A percentile compares a stretch with the other conserved stretches of the same genome.
phyloP scores from a whole-genome alignment of 805 yeast genomes.

The Ogataea nakhonphanomensis region DNA sequence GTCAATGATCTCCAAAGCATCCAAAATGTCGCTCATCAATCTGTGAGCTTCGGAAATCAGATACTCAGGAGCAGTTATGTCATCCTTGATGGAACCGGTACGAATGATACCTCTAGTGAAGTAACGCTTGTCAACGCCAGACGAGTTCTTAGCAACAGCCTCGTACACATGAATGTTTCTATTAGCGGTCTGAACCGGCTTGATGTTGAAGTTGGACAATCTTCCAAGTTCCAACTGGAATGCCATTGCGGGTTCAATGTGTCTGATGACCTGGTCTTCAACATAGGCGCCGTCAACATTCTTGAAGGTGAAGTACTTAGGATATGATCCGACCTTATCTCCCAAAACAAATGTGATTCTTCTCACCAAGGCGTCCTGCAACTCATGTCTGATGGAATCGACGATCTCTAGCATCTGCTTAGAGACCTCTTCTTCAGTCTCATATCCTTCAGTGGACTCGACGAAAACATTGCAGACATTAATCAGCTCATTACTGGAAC shows the following conservation, averaged over 20 bases:
- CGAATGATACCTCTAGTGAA: constrained; percentile 97
- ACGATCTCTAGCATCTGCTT: constrained; percentile 60
- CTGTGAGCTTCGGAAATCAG: constrained; percentile 95
- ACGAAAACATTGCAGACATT: constrained; percentile 85
- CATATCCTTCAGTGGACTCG: constrained; percentile 69
- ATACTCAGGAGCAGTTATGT: constrained; percentile 88
- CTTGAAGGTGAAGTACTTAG: constrained; percentile 92
- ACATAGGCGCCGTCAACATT: constrained; percentile 63
- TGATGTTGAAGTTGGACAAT: constrained; percentile 90
- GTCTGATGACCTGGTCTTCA: constrained; percentile 94
- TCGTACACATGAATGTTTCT: constrained; percentile 97
- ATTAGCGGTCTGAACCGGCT: constrained; percentile 93
- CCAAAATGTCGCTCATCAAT: constrained; percentile 92
- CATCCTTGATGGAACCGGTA: constrained; percentile 92
- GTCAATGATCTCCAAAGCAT: constrained; percentile 90
- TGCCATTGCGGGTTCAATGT: constrained; percentile 97
- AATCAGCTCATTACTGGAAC: constrained; percentile 44
- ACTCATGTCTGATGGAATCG: constrained; percentile 65
- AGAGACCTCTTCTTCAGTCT: constrained; percentile 65
- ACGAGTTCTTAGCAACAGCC: constrained; percentile 90
- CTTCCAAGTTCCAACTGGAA: constrained; percentile 95
- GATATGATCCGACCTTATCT: constrained; percentile 79
- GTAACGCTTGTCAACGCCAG: constrained; percentile 85
- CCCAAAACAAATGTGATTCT: constrained; percentile 92
- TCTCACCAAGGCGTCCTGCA: constrained; percentile 72